Evolutionary conservation across 148 eudicot genomes (phyloP), one percentile per base, ranked within the genome.

Genomic region (Polygonum aviculare): DNA sequence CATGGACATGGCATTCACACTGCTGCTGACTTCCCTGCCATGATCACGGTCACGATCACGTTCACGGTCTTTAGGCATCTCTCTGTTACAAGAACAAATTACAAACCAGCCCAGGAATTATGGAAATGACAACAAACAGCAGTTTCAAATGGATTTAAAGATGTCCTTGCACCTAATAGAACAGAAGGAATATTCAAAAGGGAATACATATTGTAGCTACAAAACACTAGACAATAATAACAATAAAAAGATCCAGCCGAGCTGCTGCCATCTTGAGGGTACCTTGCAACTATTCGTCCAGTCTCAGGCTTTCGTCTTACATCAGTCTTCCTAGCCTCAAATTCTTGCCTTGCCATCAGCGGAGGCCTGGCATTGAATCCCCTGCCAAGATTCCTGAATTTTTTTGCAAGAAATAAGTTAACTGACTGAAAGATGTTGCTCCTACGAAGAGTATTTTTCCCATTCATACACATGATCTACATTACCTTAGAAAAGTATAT

Each of bases 241-340:
- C 31, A 26, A 60, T 3, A 60, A 26, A 22, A 62, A 54, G 4
- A 54, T 4, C 9, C 8, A 19, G 7, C 19, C n/a, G 5, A 4
- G 4, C 10, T 62, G 14, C 35, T 35, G 21, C 15, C 1, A 5
- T 12, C 72, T 15, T 9, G 10, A 15, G 45, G 10, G 45, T 67
- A 92, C 94, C 90, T 88, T 54, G 85, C 93, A 51, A 76, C 86
- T 44, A 86, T 82, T 83, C 88, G 87, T 87, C 94, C 77, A 86
- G 80, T 35, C 77, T 94, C 95, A 63, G 84, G 91, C 77, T 90
- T 90, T 79, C 88, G 82, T 89, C 83, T 87, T 67, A 88, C 41
- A 77, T 87, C 87, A 80, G 91, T 90, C 77, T 87, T 84, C 12
- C 88, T 83, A 80, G 95, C 94, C 81, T 91, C 98, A 84, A 88